Percentiles rank a stretch among this genome's conserved stretches.
Evolutionary conservation across 306 rosid genomes (phyloP).

Genomic region (Trifolium repens): DNA sequence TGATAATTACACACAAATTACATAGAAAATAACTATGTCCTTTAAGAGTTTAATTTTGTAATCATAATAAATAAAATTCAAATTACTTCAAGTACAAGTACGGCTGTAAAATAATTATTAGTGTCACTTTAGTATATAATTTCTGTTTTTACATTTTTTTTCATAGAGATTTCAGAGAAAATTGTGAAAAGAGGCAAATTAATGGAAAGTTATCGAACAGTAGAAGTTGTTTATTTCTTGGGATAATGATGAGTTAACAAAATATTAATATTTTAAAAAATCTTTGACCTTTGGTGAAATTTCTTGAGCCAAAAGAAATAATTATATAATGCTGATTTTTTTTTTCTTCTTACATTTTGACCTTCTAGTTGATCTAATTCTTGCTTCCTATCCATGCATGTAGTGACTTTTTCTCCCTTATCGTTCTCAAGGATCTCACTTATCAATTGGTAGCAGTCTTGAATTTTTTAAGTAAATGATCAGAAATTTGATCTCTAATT

Average conservation of each 20-base stretch:
- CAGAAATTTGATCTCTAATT: too few species aligned
- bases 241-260: not conserved
- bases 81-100: too few species aligned
- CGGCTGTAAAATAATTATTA: too few species aligned
- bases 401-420: not conserved
- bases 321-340: not conserved
- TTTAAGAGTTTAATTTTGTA: too few species aligned
- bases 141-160: too few species aligned
- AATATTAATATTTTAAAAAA: constrained; percentile 16
- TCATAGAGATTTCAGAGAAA: too few species aligned
- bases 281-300: not conserved
- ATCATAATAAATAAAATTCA: too few species aligned
- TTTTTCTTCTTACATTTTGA: not conserved
- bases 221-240: not conserved
- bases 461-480: too few species aligned
- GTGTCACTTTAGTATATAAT: too few species aligned
- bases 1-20: constrained; percentile 1
- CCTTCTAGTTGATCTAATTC: not conserved
- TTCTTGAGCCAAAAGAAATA: constrained; percentile 1
- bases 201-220: not conserved
- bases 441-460: too few species aligned
- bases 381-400: not conserved
- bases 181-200: not conserved
- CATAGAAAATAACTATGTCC: too few species aligned
- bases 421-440: not conserved